These are phyloP conservation scores for Neonothopanus nambi DNA, from an alignment of 1,284 basidiomycete species.

Conservation along the genomic window DNA sequence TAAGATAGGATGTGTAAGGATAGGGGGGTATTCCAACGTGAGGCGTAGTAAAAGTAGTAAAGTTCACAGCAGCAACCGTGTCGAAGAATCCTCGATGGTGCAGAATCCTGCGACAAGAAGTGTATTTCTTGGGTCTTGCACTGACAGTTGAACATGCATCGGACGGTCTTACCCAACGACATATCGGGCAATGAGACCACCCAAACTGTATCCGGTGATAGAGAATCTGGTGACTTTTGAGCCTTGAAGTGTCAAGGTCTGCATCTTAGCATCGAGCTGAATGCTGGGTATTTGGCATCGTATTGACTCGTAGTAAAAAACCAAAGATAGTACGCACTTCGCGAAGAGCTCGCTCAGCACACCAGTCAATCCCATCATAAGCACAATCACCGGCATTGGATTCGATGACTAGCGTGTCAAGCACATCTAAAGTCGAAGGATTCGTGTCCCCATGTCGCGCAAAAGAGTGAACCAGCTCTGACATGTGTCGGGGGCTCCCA, in stretches of 20 bases:
- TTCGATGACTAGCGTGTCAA: slow-evolving; percentile 53
- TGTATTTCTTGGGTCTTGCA: slow-evolving; percentile 22
- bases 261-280: not conserved
- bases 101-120: slow-evolving; percentile 49
- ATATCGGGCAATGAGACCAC: slow-evolving; percentile 69
- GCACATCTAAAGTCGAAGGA: slow-evolving; percentile 28
- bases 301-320: not conserved
- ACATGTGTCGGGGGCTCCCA: slow-evolving; percentile 66
- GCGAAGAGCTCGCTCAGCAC: slow-evolving; percentile 59
- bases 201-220: slow-evolving; percentile 65
- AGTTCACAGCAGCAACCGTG: slow-evolving; percentile 56
- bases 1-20: slow-evolving; percentile 47
- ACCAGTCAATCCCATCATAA: slow-evolving; percentile 78
- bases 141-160: not conserved
- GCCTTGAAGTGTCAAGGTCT: slow-evolving; percentile 37
- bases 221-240: slow-evolving; percentile 55
- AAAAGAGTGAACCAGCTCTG: slow-evolving; percentile 10
- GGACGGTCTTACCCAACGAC: slow-evolving; percentile 50
- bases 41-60: slow-evolving; percentile 70
- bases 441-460: slow-evolving; percentile 30
- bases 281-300: not conserved
- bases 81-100: slow-evolving; percentile 58
- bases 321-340: slow-evolving; percentile 17
- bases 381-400: slow-evolving; percentile 60
- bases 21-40: slow-evolving; percentile 56